A percentile compares a stretch with the other conserved stretches of the same genome.
Conservation (phyloP, 2,329 filamentous ascomycete species). For the Madurella mycetomatis region DNA sequence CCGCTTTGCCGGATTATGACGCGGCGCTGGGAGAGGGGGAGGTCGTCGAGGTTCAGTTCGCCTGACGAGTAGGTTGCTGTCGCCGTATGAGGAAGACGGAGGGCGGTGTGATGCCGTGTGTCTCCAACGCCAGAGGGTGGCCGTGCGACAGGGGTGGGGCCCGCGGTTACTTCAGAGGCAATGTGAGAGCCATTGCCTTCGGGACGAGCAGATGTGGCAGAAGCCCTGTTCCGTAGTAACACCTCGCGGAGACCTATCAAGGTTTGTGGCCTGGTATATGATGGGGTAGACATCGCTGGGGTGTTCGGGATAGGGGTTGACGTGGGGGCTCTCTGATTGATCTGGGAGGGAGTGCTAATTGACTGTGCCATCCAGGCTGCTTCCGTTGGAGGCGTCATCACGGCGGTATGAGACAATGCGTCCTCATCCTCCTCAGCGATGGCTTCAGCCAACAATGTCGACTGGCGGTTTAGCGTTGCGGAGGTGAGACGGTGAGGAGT, state of each 20-base stretch:
- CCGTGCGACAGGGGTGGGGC: slow-evolving; percentile 16
- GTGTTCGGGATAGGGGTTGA: slow-evolving; percentile 20
- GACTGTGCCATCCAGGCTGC: neutral
- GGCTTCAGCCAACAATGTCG: slow-evolving; percentile 33
- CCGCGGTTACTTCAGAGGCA: slow-evolving; percentile 21
- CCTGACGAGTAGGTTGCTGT: neutral
- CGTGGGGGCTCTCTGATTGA: slow-evolving; percentile 18
- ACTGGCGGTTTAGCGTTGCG: slow-evolving; percentile 24
- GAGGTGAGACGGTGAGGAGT: slow-evolving; percentile 25
- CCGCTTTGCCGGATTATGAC: slow-evolving; percentile 55
- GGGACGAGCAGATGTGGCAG: slow-evolving; percentile 33
- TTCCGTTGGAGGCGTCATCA: neutral
- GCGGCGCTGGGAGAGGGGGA: slow-evolving; percentile 66
- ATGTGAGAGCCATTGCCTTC: slow-evolving; percentile 20
- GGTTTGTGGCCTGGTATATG: slow-evolving; percentile 50
- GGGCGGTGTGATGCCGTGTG: slow-evolving; percentile 8
- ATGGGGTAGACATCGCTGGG: slow-evolving; percentile 30
- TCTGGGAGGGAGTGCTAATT: slow-evolving; percentile 21
- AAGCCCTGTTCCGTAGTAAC: slow-evolving; percentile 49
- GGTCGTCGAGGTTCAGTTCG: slow-evolving; percentile 54
- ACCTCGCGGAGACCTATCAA: slow-evolving; percentile 53
- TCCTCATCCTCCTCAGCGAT: slow-evolving; percentile 41
- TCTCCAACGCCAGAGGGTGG: slow-evolving; percentile 14
- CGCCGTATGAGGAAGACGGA: neutral
- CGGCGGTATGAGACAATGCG: slow-evolving; percentile 9